Percentiles rank a stretch among this genome's conserved stretches.
Conservation (phyloP, 768 basidiomycete species). For the Calvatia gigantea region DNA sequence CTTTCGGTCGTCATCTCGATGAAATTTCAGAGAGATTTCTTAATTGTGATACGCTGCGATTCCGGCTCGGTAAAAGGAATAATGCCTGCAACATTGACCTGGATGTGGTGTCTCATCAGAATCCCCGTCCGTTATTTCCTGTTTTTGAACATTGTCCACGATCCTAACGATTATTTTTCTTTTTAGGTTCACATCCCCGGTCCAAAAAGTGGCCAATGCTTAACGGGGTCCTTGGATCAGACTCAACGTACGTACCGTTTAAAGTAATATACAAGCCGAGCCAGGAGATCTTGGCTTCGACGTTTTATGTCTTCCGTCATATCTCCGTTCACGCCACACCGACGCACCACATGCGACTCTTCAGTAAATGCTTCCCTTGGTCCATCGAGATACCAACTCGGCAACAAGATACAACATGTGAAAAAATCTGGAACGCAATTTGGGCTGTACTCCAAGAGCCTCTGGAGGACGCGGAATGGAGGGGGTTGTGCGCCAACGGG, state of each 20-base stretch:
- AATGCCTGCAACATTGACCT: too few species aligned
- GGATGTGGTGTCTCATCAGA: too few species aligned
- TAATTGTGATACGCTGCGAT: too few species aligned
- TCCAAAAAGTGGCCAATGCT: conserved; percentile 45
- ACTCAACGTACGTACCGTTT: conserved; percentile 46
- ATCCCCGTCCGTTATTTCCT: too few species aligned
- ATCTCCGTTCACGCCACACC: conserved; percentile 34
- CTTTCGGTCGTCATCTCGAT: too few species aligned
- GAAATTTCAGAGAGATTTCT: too few species aligned
- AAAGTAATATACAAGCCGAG: conserved; percentile 43
- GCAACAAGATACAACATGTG: conserved; percentile 42
- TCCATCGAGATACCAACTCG: conserved; percentile 46
- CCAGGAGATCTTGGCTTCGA: conserved; percentile 37
- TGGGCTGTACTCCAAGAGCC: conserved; percentile 47
- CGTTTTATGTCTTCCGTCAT: conserved; percentile 35
- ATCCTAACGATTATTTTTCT: too few species aligned
- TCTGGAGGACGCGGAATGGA: conserved; percentile 69
- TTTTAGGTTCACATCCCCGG: too few species aligned
- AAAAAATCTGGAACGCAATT: conserved; percentile 53
- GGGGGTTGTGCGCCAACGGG: conserved; percentile 16
- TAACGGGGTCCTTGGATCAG: conserved; percentile 50
- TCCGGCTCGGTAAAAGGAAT: too few species aligned
- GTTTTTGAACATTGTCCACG: too few species aligned
- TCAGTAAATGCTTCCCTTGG: conserved; percentile 68
- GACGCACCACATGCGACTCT: conserved; percentile 44